These are phyloP conservation scores for Adenanthera pavonina DNA, from an alignment of 306 rosid species.

Conservation along the genomic window DNA sequence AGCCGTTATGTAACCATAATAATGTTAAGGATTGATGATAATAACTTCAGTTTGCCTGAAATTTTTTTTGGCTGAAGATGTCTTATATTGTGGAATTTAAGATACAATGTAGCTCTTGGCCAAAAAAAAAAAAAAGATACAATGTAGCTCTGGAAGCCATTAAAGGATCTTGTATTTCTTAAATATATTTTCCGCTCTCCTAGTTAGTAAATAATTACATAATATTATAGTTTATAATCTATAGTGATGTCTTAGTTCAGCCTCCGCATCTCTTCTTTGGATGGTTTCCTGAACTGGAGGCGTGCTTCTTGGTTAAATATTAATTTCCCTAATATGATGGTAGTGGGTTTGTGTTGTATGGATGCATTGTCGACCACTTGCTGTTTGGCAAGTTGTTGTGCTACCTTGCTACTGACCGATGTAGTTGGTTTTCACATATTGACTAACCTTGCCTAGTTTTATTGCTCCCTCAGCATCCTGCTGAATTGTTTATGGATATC, in stretches of 20 bases:
- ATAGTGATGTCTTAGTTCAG: not conserved
- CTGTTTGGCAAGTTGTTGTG: slow-evolving; percentile 2
- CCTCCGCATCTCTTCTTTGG: not conserved
- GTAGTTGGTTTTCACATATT: slow-evolving; percentile 2
- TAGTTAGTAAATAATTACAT: slow-evolving; percentile 5
- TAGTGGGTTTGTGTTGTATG: not conserved
- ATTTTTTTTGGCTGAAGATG: not conserved
- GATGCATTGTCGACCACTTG: not conserved
- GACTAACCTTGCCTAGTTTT: not conserved
- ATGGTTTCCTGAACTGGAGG: not conserved
- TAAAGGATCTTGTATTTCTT: not conserved
- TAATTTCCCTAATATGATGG: not conserved
- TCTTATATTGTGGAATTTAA: not conserved
- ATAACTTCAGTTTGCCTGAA: not conserved
- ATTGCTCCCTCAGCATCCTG: not conserved
- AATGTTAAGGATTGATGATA: not conserved
- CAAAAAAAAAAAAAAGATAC: too few species aligned
- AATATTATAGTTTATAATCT: not conserved
- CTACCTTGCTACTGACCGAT: not conserved
- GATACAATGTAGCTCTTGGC: too few species aligned
- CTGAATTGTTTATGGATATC: not conserved
- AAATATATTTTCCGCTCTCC: not conserved
- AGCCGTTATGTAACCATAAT: slow-evolving; percentile 6
- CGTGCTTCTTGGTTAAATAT: not conserved
- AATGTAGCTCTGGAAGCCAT: not conserved